Conservation (phyloP, 139 green algal genomes). For the Picochlorum sp. region DNA sequence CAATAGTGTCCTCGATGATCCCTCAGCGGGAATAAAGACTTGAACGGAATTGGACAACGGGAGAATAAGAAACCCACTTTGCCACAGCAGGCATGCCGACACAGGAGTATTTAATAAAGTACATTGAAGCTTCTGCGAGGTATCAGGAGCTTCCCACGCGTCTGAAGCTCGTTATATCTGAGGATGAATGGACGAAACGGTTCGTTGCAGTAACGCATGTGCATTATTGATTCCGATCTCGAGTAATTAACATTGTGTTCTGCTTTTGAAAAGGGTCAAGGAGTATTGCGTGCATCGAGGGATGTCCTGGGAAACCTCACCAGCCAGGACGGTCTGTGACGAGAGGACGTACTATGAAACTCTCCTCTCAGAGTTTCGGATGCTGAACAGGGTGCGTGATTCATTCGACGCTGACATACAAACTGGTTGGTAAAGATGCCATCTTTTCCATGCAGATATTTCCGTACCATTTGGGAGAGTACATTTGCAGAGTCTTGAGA, state of each 20-base stretch:
- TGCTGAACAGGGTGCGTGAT: constrained; percentile 48
- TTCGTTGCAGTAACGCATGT: constrained; percentile 25
- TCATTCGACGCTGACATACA: neutral
- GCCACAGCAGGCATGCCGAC: constrained; percentile 34
- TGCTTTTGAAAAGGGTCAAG: constrained; percentile 56
- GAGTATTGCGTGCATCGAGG: constrained; percentile 71
- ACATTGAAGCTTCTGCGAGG: constrained; percentile 38
- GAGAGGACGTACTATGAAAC: constrained; percentile 91
- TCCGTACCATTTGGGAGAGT: constrained; percentile 83
- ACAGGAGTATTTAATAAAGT: constrained; percentile 50
- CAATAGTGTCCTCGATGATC: too few relatives aligned
- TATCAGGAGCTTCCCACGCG: constrained; percentile 65
- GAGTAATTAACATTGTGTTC: neutral
- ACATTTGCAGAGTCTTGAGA: constrained; percentile 74
- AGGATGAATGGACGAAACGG: constrained; percentile 26
- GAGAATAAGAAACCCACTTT: too few relatives aligned
- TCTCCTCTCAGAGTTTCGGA: constrained; percentile 57
- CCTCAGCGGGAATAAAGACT: too few relatives aligned
- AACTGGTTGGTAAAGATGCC: constrained; percentile 28
- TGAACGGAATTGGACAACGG: too few relatives aligned
- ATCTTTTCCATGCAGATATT: constrained; percentile 42
- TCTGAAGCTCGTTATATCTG: constrained; percentile 32
- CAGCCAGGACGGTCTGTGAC: constrained; percentile 47
- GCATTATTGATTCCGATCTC: too few relatives aligned
- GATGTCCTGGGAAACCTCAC: constrained; percentile 49